Base-by-base conservation (phyloP, 75 land plant genomes). In the Pinus albicaulis region DNA sequence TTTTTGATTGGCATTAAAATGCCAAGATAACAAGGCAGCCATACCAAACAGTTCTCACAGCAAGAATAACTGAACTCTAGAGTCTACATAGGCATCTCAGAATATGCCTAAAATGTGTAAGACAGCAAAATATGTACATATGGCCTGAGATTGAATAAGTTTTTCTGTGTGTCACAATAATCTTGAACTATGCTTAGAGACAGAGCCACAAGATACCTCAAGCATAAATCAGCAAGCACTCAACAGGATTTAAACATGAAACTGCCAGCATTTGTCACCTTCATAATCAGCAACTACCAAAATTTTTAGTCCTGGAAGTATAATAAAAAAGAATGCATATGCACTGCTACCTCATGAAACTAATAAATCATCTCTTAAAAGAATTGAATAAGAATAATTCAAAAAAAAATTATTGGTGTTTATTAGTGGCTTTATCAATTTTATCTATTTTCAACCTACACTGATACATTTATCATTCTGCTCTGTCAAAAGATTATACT, bases 241-340 rank as follows among this genome's bases (percentile, higher is more conserved):
- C 10, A 20, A 68, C 48, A 68, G 15, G 64, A 68, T 38, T 68
- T 68, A 64, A 68, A 41, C 14, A 68, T 68, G 23, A 5, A 68
- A 8, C 24, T 12, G 3, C 13, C 41, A 41, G 11, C 53, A 48
- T 48, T 48, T 48, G 53, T 11, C 53, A 48, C 12, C 53, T 48
- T 48, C 53, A 1, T 48, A 10, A 48, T 12, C 11, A 10, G 53
- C 11, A 48, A 48, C 53, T 48, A 48, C 53, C 11, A 10, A 48
- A 48, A 10, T 1, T 1, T 1, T 10, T 48, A 10, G 11, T 12
- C 11, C 53, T 48, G 53, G 53, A 48, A 48, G 53, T 48, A 48
- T 10, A 48, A 10, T 48, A 10, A 10, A 10, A 10, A 10, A 48
- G 53, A 48, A 48, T 48, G 53, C 12, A 48, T 48, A 48, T 48